Conservation (phyloP, 768 basidiomycete species). For the Hypholoma fasciculare region DNA sequence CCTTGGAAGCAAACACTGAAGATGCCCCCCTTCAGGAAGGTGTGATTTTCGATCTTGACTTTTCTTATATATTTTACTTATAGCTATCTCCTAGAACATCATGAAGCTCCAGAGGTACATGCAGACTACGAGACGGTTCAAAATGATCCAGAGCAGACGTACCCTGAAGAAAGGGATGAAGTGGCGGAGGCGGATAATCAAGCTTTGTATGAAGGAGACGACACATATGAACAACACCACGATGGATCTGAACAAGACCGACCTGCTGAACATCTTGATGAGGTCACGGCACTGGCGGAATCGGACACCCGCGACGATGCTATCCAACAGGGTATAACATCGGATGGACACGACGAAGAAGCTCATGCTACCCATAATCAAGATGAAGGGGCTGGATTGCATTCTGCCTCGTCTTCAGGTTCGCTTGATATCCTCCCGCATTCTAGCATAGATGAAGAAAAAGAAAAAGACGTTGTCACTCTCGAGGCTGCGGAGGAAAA, state of each 20-base stretch:
- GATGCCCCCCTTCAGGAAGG: slow-evolving; percentile 6
- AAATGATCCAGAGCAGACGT: not conserved
- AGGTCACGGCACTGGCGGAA: not conserved
- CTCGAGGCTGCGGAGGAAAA: not conserved
- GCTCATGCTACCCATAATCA: not conserved
- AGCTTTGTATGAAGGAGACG: no score
- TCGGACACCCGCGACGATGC: not conserved
- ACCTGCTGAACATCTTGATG: not conserved
- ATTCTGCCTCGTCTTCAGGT: no score
- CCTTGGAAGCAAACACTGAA: not conserved
- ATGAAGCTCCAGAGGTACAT: not conserved
- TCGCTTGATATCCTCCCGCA: no score
- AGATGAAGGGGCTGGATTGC: not conserved
- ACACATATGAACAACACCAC: no score
- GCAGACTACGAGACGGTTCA: not conserved
- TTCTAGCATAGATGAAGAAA: no score
- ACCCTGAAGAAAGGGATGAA: not conserved
- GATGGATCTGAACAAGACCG: not conserved
- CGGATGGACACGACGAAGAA: not conserved
- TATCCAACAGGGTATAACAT: no score
- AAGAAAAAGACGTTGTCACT: no score
- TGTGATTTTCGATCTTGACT: not conserved
- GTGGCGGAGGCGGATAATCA: not conserved
- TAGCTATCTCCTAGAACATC: not conserved
- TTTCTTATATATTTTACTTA: not conserved